Conservation (phyloP, 805 yeast genomes). For the Myxozyma kluyveri region DNA sequence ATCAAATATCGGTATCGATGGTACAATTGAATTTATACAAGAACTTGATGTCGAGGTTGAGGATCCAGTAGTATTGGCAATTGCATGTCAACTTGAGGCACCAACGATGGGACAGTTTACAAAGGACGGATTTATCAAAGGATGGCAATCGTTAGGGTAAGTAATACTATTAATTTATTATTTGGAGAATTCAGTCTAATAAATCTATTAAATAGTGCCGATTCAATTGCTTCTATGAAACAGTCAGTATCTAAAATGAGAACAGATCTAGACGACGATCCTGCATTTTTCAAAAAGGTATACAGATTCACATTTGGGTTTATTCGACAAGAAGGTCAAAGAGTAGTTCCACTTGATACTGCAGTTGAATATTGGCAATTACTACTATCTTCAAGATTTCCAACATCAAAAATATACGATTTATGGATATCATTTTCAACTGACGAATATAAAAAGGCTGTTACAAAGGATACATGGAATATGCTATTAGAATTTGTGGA, state of each 20-base stretch:
- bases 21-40: conserved; percentile 64
- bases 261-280: conserved; percentile 39
- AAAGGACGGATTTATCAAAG: conserved; percentile 49
- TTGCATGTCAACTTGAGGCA: conserved; percentile 67
- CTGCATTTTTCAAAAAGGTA: conserved; percentile 50
- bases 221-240: conserved; percentile 50
- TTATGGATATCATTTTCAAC: conserved; percentile 59
- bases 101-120: conserved; percentile 65
- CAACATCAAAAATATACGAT: conserved; percentile 24
- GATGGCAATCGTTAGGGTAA: conserved; percentile 51
- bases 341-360: conserved; percentile 54
- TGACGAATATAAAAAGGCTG: conserved; percentile 44
- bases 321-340: conserved; percentile 58
- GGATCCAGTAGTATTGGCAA: conserved; percentile 63
- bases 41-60: conserved; percentile 65
- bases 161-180: neutral
- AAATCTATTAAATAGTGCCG: conserved; percentile 18
- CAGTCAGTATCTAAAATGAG: conserved; percentile 39
- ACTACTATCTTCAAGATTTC: conserved; percentile 48
- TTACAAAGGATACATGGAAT: conserved; percentile 78
- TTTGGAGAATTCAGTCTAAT: too few relatives aligned
- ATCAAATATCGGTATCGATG: conserved; percentile 65
- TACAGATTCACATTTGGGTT: conserved; percentile 72
- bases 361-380: conserved; percentile 78
- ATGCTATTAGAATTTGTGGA: conserved; percentile 69